These are phyloP conservation scores for Trichoderma parareesei DNA, from an alignment of 495 filamentous ascomycete genomes.

Conservation along the genomic window DNA sequence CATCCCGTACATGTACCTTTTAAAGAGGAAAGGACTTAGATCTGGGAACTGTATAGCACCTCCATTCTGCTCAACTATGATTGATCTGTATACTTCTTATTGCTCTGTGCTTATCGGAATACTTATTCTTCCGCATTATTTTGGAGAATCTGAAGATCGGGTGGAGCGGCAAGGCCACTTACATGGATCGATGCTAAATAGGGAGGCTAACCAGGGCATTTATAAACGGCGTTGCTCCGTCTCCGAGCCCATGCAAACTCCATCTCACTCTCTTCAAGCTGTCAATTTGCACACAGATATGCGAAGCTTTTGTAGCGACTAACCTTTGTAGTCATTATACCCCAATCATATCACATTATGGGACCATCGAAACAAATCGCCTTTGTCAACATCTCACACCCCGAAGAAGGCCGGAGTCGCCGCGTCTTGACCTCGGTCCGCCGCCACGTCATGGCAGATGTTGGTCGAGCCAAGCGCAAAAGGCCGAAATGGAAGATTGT, in stretches of 20 bases:
- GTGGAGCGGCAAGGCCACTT: background rate
- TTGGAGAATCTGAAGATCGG: background rate
- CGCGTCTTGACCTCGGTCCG: background rate
- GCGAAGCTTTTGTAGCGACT: too few species aligned
- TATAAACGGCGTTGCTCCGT: background rate
- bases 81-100: background rate
- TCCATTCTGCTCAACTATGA: background rate
- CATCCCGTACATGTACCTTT: background rate
- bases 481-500: background rate
- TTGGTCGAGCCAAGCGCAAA: conserved; percentile 3
- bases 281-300: background rate
- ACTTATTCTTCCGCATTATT: background rate
- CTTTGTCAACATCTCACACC: conserved; percentile 7
- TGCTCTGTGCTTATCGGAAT: background rate
- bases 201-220: background rate
- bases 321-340: background rate
- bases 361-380: background rate
- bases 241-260: background rate
- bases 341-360: background rate
- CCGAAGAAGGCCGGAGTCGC: background rate
- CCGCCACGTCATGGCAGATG: conserved; percentile 4
- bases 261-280: background rate
- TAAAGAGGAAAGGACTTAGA: background rate
- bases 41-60: background rate
- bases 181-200: background rate